Evolutionary conservation across 2,329 filamentous ascomycete genomes (phyloP), one percentile per base, ranked within the genome.

Genomic region (Aspergillus sp.): DNA sequence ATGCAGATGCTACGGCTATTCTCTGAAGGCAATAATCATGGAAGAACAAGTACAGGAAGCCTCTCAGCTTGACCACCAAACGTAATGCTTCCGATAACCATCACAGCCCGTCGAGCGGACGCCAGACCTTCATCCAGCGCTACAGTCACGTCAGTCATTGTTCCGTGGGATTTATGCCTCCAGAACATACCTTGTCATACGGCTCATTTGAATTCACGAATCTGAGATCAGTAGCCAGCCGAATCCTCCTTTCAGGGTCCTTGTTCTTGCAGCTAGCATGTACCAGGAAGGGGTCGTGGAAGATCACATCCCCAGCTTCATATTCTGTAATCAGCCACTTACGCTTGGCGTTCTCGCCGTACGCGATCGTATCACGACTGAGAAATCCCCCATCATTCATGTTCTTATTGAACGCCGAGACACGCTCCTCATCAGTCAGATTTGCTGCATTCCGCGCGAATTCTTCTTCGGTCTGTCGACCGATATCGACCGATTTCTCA

Each of bases 211-310:
- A 70, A 60, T 84, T 73, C 13, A 63, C 61, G 30, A 63, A 79
- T 21, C 74, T 63, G 53, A 79, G 58, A 65, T 79, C 76, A 1
- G 75, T 77, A 36, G 68, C 70, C 41, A 78, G 53, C 41, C 76
- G 56, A 47, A 78, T 78, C 49, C 69, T 63, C n/a, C 70, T 67
- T 12, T 68, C 49, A 4, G 67, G 63, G 64, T 78, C 76, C 59
- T 77, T 69, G 62, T 78, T 79, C 62, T 72, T 74, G 28, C 69
- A 68, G n/a, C 69, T 69, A 1, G 69, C 74, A 64, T 79, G 74
- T n/a, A 78, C 71, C 62, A 72, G 69, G 60, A 72, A 78, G 2
- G 77, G 71, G 59, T 76, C 75, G 63, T 80, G 79, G 30, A 81
- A 75, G 15, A 74, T 69, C 8, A 73, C 69, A 66, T 73, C 72